A percentile compares a stretch with the other conserved stretches of the same genome.
Conservation (phyloP, 1,284 basidiomycete species). For the Polyporus tsugae region DNA sequence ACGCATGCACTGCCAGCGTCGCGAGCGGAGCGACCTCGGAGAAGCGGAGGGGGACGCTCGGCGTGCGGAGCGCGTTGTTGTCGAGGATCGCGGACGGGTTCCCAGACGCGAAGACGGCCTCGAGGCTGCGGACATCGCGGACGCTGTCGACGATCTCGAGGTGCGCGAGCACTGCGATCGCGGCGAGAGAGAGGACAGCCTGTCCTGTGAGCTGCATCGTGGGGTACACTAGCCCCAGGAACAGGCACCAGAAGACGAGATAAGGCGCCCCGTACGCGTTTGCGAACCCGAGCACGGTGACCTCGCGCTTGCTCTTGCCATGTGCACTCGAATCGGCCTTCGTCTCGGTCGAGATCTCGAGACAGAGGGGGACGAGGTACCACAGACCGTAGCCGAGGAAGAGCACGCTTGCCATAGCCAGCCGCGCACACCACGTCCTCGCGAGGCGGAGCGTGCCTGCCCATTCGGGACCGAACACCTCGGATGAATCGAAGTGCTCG, state of each 20-base stretch:
- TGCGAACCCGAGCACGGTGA: slow-evolving; percentile 86
- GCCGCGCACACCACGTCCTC: slow-evolving; percentile 71
- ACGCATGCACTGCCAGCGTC: slow-evolving; percentile 78
- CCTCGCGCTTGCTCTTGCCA: slow-evolving; percentile 48
- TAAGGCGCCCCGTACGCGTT: slow-evolving; percentile 93
- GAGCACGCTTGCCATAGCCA: slow-evolving; percentile 58
- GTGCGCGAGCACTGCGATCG: slow-evolving; percentile 74
- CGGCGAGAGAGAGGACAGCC: slow-evolving; percentile 69
- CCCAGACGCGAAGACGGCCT: slow-evolving; percentile 55
- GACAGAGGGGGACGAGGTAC: slow-evolving; percentile 75
- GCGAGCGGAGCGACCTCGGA: slow-evolving; percentile 77
- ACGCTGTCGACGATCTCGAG: slow-evolving; percentile 84
- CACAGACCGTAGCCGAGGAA: slow-evolving; percentile 70
- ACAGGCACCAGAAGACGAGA: slow-evolving; percentile 79
- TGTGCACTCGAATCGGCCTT: slow-evolving; percentile 22
- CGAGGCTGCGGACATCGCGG: slow-evolving; percentile 72
- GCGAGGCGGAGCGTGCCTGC: slow-evolving; percentile 52
- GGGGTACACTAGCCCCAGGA: slow-evolving; percentile 72
- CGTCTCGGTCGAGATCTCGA: slow-evolving; percentile 59
- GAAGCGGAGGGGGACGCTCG: slow-evolving; percentile 58
- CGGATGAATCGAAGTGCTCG: slow-evolving; percentile 78
- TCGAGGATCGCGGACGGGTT: slow-evolving; percentile 55
- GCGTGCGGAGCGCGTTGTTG: slow-evolving; percentile 38
- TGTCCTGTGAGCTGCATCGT: slow-evolving; percentile 86
- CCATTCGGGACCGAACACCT: slow-evolving; percentile 51